These are phyloP conservation scores for Crataegus laevigata DNA, from an alignment of 306 rosid species.

Conservation along the genomic window DNA sequence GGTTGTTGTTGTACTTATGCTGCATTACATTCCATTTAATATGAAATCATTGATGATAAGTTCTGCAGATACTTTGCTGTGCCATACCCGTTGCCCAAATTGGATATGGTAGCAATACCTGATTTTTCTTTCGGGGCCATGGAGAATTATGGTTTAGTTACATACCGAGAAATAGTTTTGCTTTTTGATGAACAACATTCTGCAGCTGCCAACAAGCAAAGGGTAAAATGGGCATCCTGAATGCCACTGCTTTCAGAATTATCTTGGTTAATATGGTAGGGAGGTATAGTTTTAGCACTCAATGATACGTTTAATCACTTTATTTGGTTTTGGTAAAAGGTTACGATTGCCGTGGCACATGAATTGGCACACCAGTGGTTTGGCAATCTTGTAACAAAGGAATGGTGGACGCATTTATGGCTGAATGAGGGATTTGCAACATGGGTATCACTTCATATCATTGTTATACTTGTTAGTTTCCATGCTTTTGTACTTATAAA, in stretches of 20 bases:
- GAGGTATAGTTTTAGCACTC: constrained; percentile 10
- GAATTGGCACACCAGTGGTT: constrained; percentile 99
- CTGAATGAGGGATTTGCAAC: constrained; percentile 97
- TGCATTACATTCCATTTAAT: constrained; percentile 3
- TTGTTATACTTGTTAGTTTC: not conserved
- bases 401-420: constrained; percentile 99
- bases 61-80: constrained; percentile 72
- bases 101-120: constrained; percentile 96
- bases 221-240: constrained; percentile 42
- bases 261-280: constrained; percentile 14
- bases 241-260: constrained; percentile 10
- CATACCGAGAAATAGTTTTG: constrained; percentile 87
- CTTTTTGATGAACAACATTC: constrained; percentile 86
- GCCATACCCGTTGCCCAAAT: constrained; percentile 82
- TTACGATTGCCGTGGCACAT: constrained; percentile 84
- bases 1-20: not conserved
- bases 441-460: constrained; percentile 54
- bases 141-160: constrained; percentile 97
- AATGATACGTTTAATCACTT: constrained; percentile 1
- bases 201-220: constrained; percentile 84
- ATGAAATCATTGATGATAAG: constrained; percentile 15
- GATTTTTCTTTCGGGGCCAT: constrained; percentile 97
- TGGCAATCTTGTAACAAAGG: constrained; percentile 97
- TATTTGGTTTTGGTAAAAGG: constrained; percentile 44
- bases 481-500: not conserved